Percentiles rank a stretch among this genome's conserved stretches.
phyloP scores from a whole-genome alignment of 345 rosid species.

The Cardamine resedifolia region DNA sequence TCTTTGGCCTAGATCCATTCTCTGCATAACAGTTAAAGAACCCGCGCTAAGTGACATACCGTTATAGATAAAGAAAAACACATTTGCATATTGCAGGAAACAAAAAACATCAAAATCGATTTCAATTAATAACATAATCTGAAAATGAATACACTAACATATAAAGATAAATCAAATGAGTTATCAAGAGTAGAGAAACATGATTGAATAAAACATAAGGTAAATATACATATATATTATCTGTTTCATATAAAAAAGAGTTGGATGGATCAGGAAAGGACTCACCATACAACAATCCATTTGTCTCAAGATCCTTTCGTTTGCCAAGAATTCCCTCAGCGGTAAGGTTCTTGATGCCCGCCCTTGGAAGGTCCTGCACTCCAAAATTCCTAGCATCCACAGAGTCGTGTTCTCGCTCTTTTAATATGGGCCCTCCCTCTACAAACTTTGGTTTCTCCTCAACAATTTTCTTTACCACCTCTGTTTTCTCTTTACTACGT shows the following conservation, averaged over 20 bases:
- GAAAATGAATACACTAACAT: not conserved
- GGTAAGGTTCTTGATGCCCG: conserved; percentile 21
- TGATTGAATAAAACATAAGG: not conserved
- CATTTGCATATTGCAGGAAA: not conserved
- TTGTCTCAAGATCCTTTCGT: conserved; percentile 56
- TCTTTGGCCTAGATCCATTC: conserved; percentile 45
- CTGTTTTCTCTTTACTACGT: conserved; percentile 37
- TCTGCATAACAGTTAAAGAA: conserved; percentile 45
- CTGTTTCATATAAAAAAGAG: not conserved
- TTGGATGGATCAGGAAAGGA: conserved; percentile 20
- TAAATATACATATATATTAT: not conserved
- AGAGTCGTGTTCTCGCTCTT: conserved; percentile 15
- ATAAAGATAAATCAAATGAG: not conserved
- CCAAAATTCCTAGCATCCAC: conserved; percentile 18
- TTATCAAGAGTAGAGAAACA: conserved; percentile 17
- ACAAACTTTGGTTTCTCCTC: conserved; percentile 41
- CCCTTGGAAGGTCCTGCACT: conserved; percentile 4
- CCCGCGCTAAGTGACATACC: conserved; percentile 19
- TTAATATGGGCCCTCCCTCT: conserved; percentile 34
- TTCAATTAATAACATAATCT: not conserved
- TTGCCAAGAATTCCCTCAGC: conserved; percentile 49
- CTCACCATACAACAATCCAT: conserved; percentile 74
- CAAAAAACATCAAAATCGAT: not conserved
- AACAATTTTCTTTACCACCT: conserved; percentile 37
- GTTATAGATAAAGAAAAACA: not conserved